These are phyloP conservation scores for Cryptosporidium xiaoi DNA, from an alignment of 169 alveolate genomes.

Conservation along the genomic window DNA sequence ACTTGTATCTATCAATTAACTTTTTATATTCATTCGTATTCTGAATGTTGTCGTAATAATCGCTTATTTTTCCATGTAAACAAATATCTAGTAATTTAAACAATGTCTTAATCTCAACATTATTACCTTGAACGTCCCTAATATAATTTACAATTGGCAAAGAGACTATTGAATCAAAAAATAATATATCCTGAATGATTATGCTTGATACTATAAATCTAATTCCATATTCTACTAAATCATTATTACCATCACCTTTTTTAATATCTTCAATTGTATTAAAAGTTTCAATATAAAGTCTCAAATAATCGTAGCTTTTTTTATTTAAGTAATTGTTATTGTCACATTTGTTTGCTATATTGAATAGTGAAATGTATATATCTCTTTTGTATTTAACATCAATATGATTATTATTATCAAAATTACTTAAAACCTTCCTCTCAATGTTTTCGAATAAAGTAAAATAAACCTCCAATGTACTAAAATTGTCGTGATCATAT, in stretches of 20 bases:
- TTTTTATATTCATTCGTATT: conserved; percentile 18
- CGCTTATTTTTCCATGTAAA: conserved; percentile 47
- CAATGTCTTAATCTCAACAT: background rate
- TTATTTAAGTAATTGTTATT: conserved; percentile 16
- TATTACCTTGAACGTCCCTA: conserved; percentile 2
- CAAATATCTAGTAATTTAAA: conserved; percentile 35
- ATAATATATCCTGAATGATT: conserved; percentile 49
- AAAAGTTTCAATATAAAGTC: conserved; percentile 30
- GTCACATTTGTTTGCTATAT: conserved; percentile 3
- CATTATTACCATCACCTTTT: background rate
- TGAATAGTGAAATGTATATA: conserved; percentile 11
- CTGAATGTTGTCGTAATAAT: conserved; percentile 25
- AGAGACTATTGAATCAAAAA: conserved; percentile 43
- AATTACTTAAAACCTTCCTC: conserved; percentile 3
- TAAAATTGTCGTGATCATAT: background rate
- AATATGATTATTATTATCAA: background rate
- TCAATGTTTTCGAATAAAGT: conserved; percentile 36
- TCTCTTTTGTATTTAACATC: conserved; percentile 6
- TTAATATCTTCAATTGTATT: conserved; percentile 22
- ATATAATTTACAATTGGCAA: conserved; percentile 36
- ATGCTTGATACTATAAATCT: conserved; percentile 42
- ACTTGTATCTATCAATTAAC: background rate
- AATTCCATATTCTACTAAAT: conserved; percentile 2
- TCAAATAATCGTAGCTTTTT: conserved; percentile 40
- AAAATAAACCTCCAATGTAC: background rate